A percentile compares a stretch with the other conserved stretches of the same genome.
phyloP scores from a whole-genome alignment of 1,284 basidiomycete genomes.

The Jaminaea rosea region DNA sequence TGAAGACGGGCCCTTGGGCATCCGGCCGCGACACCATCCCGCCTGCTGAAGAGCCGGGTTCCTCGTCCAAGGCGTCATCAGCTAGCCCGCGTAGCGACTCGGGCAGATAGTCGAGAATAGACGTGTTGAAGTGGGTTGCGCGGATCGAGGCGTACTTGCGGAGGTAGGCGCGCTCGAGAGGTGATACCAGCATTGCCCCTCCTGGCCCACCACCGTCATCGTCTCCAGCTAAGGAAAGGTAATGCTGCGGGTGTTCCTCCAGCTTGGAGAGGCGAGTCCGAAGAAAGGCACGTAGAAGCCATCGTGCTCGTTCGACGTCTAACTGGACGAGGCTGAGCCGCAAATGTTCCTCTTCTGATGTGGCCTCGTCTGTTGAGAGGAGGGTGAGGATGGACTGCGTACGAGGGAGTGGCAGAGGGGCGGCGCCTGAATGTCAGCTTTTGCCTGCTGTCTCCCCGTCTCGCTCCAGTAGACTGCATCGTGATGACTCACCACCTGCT shows the following conservation, averaged over 20 bases:
- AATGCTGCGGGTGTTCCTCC: too few species aligned
- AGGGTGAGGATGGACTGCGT: constrained; percentile 3
- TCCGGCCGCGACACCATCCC: constrained; percentile 22
- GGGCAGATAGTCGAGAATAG: constrained; percentile 31
- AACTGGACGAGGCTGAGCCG: constrained; percentile 40
- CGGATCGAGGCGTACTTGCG: constrained; percentile 27
- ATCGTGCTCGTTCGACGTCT: constrained; percentile 39
- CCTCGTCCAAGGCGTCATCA: constrained; percentile 2
- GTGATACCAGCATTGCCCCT: constrained; percentile 1
- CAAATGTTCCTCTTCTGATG: constrained; percentile 39
- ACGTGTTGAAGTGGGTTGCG: constrained; percentile 17
- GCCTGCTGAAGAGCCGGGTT: neutral
- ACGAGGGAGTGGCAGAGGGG: neutral
- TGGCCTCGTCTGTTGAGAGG: constrained; percentile 3
- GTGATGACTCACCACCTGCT: constrained; percentile 7
- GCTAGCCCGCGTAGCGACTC: constrained; percentile 23
- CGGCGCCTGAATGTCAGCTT: neutral
- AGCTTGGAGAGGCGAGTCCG: constrained; percentile 27
- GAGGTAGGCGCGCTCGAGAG: neutral
- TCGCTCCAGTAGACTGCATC: neutral
- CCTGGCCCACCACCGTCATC: too few species aligned
- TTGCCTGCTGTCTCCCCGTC: neutral
- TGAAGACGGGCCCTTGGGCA: constrained; percentile 36
- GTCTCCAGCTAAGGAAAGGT: too few species aligned
- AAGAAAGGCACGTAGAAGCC: constrained; percentile 35